A percentile compares a stretch with the other conserved stretches of the same genome.
Conservation (phyloP, 164 flowering plant species). For the Stephania japonica region DNA sequence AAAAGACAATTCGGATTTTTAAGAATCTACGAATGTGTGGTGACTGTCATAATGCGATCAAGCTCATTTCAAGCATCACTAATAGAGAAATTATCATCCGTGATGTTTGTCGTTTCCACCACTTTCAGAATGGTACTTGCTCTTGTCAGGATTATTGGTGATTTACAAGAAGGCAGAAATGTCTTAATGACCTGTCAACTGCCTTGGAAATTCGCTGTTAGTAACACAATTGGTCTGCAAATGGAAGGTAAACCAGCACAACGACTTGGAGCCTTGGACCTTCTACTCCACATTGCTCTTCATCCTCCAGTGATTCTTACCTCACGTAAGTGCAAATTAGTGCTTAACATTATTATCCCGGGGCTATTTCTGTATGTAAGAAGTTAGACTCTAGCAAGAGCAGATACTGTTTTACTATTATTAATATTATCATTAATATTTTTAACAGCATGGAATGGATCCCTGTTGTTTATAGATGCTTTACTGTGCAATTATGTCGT, state of each 20-base stretch:
- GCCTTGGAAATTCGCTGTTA: not conserved
- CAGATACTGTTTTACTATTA: not conserved
- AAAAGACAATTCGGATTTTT: slow-evolving; percentile 33
- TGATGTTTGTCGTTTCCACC: slow-evolving; percentile 42
- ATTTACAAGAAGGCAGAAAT: not conserved
- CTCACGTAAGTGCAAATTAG: not conserved
- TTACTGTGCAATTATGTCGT: no score
- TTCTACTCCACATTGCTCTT: not conserved
- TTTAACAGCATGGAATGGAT: no score
- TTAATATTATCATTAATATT: no score
- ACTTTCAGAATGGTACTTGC: slow-evolving; percentile 20
- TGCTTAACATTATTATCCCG: not conserved
- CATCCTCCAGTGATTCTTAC: not conserved
- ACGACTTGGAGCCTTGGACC: not conserved
- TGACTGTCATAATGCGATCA: slow-evolving; percentile 36
- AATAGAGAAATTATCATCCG: slow-evolving; percentile 39
- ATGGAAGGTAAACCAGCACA: not conserved
- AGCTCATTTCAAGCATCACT: slow-evolving; percentile 32
- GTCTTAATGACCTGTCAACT: not conserved
- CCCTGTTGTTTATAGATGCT: no score
- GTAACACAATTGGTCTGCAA: not conserved
- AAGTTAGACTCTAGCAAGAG: not conserved
- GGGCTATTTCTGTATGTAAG: not conserved
- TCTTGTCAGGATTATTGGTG: slow-evolving; percentile 13
- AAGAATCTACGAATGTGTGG: slow-evolving; percentile 24